Percentiles rank a stretch among this genome's conserved stretches.
Conservation (phyloP, 2,329 filamentous ascomycete genomes). For the Polychaeton citri region DNA sequence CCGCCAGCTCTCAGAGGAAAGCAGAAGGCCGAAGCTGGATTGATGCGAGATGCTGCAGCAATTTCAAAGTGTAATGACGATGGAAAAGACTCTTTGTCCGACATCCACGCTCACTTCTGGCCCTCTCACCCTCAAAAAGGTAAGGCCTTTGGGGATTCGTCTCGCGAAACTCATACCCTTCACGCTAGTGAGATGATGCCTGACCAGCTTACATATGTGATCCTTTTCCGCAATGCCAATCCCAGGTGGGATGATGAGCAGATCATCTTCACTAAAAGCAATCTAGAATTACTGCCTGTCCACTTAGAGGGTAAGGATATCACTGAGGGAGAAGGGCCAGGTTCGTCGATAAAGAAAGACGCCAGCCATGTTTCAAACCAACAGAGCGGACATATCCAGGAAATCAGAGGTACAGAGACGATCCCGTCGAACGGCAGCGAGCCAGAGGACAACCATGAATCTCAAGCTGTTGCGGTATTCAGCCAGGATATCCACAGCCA, state of each 20-base stretch:
- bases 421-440: too few species aligned
- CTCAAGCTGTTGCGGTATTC: constrained; percentile 1
- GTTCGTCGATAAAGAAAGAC: not conserved
- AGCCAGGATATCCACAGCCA: constrained; percentile 1
- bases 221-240: constrained; percentile 16
- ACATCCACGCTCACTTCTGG: constrained; percentile 4
- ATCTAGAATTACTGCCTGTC: constrained; percentile 13
- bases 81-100: not conserved
- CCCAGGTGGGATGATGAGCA: constrained; percentile 14
- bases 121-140: constrained; percentile 1
- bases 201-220: constrained; percentile 9
- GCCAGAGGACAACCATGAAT: too few species aligned
- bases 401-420: not conserved
- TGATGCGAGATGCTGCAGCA: too few species aligned
- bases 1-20: too few species aligned
- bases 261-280: constrained; percentile 19
- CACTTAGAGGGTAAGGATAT: not conserved
- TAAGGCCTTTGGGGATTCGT: not conserved
- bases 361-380: not conserved
- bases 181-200: constrained; percentile 10
- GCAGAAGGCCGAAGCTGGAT: too few species aligned
- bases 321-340: not conserved
- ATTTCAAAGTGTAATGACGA: too few species aligned
- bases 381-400: not conserved
- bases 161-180: constrained; percentile 3